A percentile compares a stretch with the other conserved stretches of the same genome.
Evolutionary conservation across 2,329 filamentous ascomycete genomes (phyloP).

Genomic region (Phoma sp.): DNA sequence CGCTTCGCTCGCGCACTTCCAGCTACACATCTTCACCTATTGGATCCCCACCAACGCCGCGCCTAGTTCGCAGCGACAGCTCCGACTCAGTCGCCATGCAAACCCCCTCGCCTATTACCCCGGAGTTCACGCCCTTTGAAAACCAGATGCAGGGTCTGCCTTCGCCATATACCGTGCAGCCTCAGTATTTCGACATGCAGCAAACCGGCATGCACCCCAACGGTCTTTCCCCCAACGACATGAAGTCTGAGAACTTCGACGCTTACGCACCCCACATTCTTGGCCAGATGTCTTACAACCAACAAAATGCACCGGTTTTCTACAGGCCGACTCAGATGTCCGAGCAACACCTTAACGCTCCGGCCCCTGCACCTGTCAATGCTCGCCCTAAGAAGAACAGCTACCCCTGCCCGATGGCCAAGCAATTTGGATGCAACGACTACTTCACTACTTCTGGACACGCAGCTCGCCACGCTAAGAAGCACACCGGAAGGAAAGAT

Average conservation of each 20-base stretch:
- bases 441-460: slow-evolving; percentile 85
- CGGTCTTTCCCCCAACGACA: slow-evolving; percentile 9
- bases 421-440: slow-evolving; percentile 74
- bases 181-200: slow-evolving; percentile 34
- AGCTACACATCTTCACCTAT: slow-evolving; percentile 55
- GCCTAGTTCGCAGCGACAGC: slow-evolving; percentile 54
- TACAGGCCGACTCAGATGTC: slow-evolving; percentile 27
- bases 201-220: slow-evolving; percentile 7
- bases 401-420: slow-evolving; percentile 75
- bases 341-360: slow-evolving; percentile 41
- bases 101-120: slow-evolving; percentile 56
- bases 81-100: slow-evolving; percentile 53
- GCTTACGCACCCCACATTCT: slow-evolving; percentile 35
- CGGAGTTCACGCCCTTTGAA: slow-evolving; percentile 44
- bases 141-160: slow-evolving; percentile 26
- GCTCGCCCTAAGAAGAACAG: slow-evolving; percentile 64
- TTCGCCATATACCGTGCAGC: slow-evolving; percentile 37
- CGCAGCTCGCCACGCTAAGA: slow-evolving; percentile 83
- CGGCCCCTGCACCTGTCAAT: slow-evolving; percentile 51
- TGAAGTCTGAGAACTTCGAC: slow-evolving; percentile 25
- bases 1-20: slow-evolving; percentile 48
- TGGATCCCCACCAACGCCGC: slow-evolving; percentile 55
- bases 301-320: slow-evolving; percentile 7
- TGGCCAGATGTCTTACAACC: slow-evolving; percentile 33
- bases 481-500: slow-evolving; percentile 81